Evolutionary conservation across 768 basidiomycete genomes (phyloP), one percentile per base, ranked within the genome.

Genomic region (Lentinula raphanica): DNA sequence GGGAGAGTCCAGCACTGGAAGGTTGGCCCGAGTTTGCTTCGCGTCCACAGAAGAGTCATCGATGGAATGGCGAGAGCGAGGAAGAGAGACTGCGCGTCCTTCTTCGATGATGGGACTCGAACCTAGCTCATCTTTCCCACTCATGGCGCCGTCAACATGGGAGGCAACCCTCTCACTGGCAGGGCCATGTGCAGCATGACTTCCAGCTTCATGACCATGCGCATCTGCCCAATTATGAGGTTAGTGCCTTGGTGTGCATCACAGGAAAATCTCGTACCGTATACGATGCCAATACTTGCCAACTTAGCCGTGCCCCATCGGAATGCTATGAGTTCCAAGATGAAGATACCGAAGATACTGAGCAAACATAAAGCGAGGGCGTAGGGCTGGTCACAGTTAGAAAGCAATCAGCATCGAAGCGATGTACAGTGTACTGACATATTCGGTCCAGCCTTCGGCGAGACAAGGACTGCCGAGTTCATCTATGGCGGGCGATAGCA

Each of bases 251-350:
- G n/a, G n/a, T n/a, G n/a, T n/a, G n/a, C n/a, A n/a, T n/a, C n/a
- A n/a, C 9, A 13, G 48, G 11, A 25, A 36, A 15, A 32, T 39
- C 17, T 29, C 15, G 17, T 63, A 85, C 88, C 85, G 64, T 88
- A 82, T 5, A 67, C 67, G 23, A 88, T 65, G 9, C 92, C 91
- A 7, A 91, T 68, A 58, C 78, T 76, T 17, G 76, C 75, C 7
- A 97, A 80, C 67, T 84, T 88, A 7, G 83, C 74, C 0, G 83
- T 87, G 0, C 95, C 96, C 78, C 88, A 86, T 55, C 94, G 85
- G 74, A 94, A 92, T 12, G 94, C 93, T 48, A 90, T 65, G 19
- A 98, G 70, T 70, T 98, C 94, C 53, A 90, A 72, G 62, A 92
- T 78, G 74, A 97, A 98, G 46, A 97, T 89, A 23, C 66, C 61